Evolutionary conservation across 106 monocot species (phyloP).

Genomic region (Dendrobium nobile): DNA sequence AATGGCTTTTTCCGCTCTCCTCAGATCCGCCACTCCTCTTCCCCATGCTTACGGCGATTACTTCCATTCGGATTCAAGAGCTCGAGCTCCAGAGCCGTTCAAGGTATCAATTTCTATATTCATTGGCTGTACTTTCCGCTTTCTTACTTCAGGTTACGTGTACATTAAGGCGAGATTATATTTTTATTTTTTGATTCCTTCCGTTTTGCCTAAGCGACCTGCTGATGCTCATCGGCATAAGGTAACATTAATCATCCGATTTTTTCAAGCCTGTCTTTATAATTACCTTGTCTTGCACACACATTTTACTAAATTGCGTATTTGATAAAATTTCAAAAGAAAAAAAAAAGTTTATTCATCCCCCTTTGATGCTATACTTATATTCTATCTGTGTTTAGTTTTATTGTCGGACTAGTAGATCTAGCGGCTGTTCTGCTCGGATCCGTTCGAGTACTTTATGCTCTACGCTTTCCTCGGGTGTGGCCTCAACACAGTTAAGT

Average conservation of each 20-base stretch:
- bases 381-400: not conserved
- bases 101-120: slow-evolving; percentile 9
- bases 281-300: not conserved
- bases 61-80: not conserved
- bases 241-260: not conserved
- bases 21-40: slow-evolving; percentile 16
- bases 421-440: not conserved
- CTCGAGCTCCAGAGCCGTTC: slow-evolving; percentile 12
- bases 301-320: not conserved
- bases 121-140: not conserved
- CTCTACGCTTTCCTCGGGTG: slow-evolving; percentile 3
- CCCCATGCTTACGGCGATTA: slow-evolving; percentile 1
- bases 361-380: not conserved
- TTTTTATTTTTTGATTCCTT: not conserved
- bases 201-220: not conserved
- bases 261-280: not conserved
- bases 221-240: no score
- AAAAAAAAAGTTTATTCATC: not conserved
- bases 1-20: slow-evolving; percentile 17
- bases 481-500: slow-evolving; percentile 27
- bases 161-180: not conserved
- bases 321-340: not conserved
- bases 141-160: not conserved
- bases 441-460: slow-evolving; percentile 17
- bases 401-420: not conserved